phyloP scores from a whole-genome alignment of 192 early-diverging fungal species.

The Paraglomus brasilianum region DNA sequence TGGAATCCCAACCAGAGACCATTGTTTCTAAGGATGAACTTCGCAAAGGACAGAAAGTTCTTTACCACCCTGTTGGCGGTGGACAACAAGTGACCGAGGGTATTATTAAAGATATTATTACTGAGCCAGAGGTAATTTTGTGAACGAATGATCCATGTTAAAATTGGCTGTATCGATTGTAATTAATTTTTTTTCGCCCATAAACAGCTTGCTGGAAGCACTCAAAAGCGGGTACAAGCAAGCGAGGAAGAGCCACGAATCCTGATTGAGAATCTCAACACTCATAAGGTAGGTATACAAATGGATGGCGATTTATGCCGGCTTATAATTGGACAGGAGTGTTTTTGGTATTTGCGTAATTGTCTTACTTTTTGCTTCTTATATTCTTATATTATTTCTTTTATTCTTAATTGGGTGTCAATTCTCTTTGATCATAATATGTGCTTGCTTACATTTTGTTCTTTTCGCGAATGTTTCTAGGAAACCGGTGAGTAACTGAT shows the following conservation, averaged over 20 bases:
- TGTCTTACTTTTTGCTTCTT: no score
- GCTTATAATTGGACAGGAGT: no score
- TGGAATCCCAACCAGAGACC: not conserved
- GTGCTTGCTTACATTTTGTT: no score
- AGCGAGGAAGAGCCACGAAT: constrained; percentile 15
- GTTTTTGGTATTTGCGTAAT: no score
- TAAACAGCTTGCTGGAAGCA: constrained; percentile 12
- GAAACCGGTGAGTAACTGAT: constrained; percentile 8
- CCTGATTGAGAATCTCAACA: constrained; percentile 14
- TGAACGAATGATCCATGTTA: not conserved
- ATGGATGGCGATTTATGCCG: no score
- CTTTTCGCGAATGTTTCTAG: constrained; percentile 16
- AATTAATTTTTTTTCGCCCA: no score
- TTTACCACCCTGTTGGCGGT: constrained; percentile 22
- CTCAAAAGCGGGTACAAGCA: constrained; percentile 2
- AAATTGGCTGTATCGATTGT: not conserved
- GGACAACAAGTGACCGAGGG: constrained; percentile 5
- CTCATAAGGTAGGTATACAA: not conserved
- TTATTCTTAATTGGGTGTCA: no score
- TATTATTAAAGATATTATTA: constrained; percentile 21
- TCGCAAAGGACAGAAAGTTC: constrained; percentile 8
- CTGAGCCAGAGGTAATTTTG: constrained; percentile 15
- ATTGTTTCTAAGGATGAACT: not conserved
- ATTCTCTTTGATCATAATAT: no score
- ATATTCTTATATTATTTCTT: no score